Evolutionary conservation across 352 stramenopile genomes (phyloP).

Genomic region (Globisporangium irregulare): DNA sequence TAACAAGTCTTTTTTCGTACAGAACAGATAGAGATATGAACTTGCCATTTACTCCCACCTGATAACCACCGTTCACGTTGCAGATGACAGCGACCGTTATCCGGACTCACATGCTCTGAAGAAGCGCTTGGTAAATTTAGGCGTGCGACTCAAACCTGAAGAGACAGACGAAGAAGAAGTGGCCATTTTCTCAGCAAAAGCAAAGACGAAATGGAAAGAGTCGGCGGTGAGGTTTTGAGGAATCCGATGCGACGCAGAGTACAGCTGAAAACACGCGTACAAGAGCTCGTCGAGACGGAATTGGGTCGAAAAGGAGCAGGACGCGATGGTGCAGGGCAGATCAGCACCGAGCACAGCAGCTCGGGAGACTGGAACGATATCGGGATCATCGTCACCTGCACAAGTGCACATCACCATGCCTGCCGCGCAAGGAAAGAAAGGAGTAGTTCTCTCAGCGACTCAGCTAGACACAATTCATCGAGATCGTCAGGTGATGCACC

Average conservation of each 20-base stretch:
- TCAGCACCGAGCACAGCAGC: neutral
- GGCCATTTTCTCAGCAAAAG: conserved; percentile 9
- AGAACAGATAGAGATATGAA: conserved; percentile 11
- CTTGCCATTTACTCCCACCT: neutral
- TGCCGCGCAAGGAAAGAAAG: neutral
- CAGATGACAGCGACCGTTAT: neutral
- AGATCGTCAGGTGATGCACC: conserved; percentile 29
- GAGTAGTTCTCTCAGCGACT: conserved; percentile 14
- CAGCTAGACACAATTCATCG: conserved; percentile 28
- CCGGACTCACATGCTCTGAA: neutral
- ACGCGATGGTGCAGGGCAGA: neutral
- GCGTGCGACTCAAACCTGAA: conserved; percentile 8
- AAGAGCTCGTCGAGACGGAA: neutral
- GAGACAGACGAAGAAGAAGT: neutral
- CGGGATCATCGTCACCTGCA: neutral
- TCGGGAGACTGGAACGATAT: neutral
- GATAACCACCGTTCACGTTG: neutral
- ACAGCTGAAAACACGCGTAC: neutral
- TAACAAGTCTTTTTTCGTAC: neutral
- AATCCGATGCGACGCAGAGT: neutral
- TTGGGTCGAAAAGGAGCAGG: neutral
- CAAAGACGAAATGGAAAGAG: neutral
- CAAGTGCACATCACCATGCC: conserved; percentile 9
- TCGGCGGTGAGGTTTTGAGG: neutral
- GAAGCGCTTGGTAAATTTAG: conserved; percentile 14